phyloP scores from a whole-genome alignment of 148 eudicot species.

The Fagopyrum tataricum region DNA sequence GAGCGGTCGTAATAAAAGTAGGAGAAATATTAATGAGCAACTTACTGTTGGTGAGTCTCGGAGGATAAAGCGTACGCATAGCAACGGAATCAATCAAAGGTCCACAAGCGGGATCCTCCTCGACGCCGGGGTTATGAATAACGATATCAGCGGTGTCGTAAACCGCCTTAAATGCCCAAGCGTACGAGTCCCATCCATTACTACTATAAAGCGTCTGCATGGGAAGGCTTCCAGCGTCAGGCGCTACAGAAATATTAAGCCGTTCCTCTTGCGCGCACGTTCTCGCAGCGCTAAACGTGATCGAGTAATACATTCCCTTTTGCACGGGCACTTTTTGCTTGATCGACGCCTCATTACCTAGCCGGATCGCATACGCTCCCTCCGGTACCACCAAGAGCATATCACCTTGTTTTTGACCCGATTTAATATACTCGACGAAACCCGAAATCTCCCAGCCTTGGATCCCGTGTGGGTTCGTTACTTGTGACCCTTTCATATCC shows the following conservation, averaged over 20 bases:
- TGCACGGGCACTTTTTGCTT: conserved; percentile 52
- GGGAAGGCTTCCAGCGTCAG: conserved; percentile 64
- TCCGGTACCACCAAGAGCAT: conserved; percentile 86
- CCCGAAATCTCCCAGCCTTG: conserved; percentile 68
- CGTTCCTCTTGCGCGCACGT: conserved; percentile 87
- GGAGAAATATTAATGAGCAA: not conserved
- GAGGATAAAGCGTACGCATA: conserved; percentile 62
- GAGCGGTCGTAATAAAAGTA: no score
- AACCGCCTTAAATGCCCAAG: conserved; percentile 67
- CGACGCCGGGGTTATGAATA: conserved; percentile 81
- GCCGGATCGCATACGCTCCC: conserved; percentile 74
- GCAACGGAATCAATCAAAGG: conserved; percentile 77
- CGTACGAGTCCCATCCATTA: conserved; percentile 88
- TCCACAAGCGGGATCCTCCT: conserved; percentile 89
- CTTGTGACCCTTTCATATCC: conserved; percentile 60
- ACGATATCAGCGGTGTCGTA: conserved; percentile 39
- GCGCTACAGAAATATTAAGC: conserved; percentile 71
- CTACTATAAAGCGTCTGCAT: conserved; percentile 89
- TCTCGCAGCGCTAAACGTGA: conserved; percentile 82
- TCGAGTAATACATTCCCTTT: conserved; percentile 69
- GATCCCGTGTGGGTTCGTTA: conserved; percentile 39
- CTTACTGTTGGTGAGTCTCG: conserved; percentile 44
- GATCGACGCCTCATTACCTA: conserved; percentile 87
- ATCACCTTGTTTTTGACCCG: conserved; percentile 94
- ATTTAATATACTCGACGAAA: conserved; percentile 81